Conservation (phyloP, 2,329 filamentous ascomycete genomes). For the Penicillium sp. region DNA sequence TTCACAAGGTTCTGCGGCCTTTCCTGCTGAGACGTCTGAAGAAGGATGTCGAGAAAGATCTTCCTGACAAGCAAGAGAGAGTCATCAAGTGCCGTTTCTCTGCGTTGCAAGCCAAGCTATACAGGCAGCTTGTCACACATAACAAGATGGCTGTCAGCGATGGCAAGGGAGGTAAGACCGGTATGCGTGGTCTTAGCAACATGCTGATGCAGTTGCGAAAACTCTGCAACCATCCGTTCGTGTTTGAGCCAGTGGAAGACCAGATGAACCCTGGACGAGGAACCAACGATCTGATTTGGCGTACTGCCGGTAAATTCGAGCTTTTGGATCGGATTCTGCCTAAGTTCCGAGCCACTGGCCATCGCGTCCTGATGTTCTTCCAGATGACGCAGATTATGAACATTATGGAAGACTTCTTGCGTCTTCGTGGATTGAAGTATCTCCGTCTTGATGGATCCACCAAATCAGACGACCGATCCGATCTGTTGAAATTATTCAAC, state of each 20-base stretch:
- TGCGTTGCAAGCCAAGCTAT: constrained; percentile 80
- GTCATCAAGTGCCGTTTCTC: constrained; percentile 99
- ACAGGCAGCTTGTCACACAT: constrained; percentile 94
- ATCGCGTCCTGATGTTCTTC: constrained; percentile 99
- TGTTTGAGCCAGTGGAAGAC: constrained; percentile 95
- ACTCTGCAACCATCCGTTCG: constrained; percentile 97
- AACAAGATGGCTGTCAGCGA: constrained; percentile 92
- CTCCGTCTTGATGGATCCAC: constrained; percentile 92
- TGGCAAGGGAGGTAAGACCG: constrained; percentile 88
- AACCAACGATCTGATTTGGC: constrained; percentile 90
- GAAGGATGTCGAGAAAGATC: constrained; percentile 98
- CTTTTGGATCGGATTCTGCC: constrained; percentile 83
- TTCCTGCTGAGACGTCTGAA: constrained; percentile 97
- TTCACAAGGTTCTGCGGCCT: constrained; percentile 93
- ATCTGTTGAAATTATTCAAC: constrained; percentile 82
- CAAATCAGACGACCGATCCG: constrained; percentile 92
- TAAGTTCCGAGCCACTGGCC: constrained; percentile 82
- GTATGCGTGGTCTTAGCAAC: constrained; percentile 89
- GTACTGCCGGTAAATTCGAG: constrained; percentile 94
- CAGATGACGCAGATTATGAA: constrained; percentile 99
- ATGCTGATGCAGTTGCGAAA: constrained; percentile 99
- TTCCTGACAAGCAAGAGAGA: constrained; percentile 97
- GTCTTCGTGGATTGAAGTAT: constrained; percentile 73
- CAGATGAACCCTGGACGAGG: constrained; percentile 86
- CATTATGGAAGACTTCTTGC: constrained; percentile 97